phyloP scores from a whole-genome alignment of 805 yeast genomes.

The Barnettozyma sp. region DNA sequence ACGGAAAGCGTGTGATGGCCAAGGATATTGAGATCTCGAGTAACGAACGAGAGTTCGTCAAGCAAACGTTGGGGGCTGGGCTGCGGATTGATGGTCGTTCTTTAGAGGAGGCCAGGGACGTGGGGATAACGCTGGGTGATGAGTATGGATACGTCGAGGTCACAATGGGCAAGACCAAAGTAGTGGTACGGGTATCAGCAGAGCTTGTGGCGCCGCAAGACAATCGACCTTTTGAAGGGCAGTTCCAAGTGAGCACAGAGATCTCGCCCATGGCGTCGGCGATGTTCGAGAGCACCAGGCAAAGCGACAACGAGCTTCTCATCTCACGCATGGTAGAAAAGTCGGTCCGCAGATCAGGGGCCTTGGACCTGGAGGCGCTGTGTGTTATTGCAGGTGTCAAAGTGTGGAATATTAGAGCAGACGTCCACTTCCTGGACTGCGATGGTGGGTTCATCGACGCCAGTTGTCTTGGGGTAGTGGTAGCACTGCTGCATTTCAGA shows the following conservation, averaged over 20 bases:
- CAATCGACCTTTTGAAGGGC: slow-evolving; percentile 91
- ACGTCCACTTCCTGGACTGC: slow-evolving; percentile 77
- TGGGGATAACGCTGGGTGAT: slow-evolving; percentile 56
- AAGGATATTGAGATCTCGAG: slow-evolving; percentile 53
- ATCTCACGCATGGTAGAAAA: slow-evolving; percentile 83
- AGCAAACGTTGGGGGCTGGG: slow-evolving; percentile 56
- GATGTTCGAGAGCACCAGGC: slow-evolving; percentile 62
- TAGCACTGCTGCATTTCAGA: slow-evolving; percentile 74
- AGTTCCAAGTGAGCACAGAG: slow-evolving; percentile 78
- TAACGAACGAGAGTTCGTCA: slow-evolving; percentile 56
- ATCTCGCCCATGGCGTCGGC: slow-evolving; percentile 87
- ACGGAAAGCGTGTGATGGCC: too few relatives aligned
- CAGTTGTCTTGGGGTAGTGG: slow-evolving; percentile 83
- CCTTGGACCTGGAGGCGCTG: slow-evolving; percentile 82
- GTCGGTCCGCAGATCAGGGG: slow-evolving; percentile 83
- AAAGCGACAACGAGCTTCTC: slow-evolving; percentile 73
- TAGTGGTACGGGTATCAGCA: slow-evolving; percentile 68
- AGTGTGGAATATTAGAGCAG: slow-evolving; percentile 90
- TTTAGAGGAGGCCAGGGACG: slow-evolving; percentile 55
- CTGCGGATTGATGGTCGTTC: slow-evolving; percentile 64
- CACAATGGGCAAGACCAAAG: slow-evolving; percentile 64
- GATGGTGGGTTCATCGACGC: slow-evolving; percentile 94
- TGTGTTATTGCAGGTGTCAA: slow-evolving; percentile 88
- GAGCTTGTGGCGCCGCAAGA: slow-evolving; percentile 75
- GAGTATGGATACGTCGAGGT: slow-evolving; percentile 82